Conservation (phyloP, 2,329 filamentous ascomycete species). For the Phialocephala sp. region DNA sequence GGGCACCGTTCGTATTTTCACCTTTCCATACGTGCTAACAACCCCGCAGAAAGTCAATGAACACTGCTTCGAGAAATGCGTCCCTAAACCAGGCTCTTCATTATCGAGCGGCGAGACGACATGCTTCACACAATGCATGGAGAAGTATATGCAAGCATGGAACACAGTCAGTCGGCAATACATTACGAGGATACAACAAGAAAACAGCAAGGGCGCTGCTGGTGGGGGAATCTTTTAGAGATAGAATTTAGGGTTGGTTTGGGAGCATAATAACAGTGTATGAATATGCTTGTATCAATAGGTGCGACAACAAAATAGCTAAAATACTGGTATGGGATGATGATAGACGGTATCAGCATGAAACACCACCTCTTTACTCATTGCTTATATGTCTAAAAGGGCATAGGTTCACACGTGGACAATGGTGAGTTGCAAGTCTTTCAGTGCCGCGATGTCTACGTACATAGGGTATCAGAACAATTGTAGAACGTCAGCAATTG, state of each 20-base stretch:
- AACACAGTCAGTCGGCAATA: constrained; percentile 75
- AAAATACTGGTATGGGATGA: neutral
- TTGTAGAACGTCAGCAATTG: no score
- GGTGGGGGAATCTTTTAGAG: constrained; percentile 38
- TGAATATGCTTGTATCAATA: constrained; percentile 21
- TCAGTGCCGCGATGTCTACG: no score
- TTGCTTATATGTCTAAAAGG: neutral
- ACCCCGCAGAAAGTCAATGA: constrained; percentile 76
- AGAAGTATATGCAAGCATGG: constrained; percentile 85
- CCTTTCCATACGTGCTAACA: constrained; percentile 37
- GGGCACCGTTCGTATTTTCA: constrained; percentile 37
- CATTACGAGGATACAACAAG: constrained; percentile 51
- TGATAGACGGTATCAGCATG: constrained; percentile 19
- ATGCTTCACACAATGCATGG: constrained; percentile 79
- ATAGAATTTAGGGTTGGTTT: neutral
- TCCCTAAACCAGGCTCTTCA: constrained; percentile 70
- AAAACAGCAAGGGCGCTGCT: constrained; percentile 34
- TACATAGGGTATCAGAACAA: no score
- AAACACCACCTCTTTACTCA: constrained; percentile 21
- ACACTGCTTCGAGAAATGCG: constrained; percentile 80
- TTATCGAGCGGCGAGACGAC: constrained; percentile 67
- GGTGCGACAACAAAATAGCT: constrained; percentile 8
- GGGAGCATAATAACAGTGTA: constrained; percentile 12
- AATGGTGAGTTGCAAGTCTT: no score
- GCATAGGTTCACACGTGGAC: no score